phyloP scores from a whole-genome alignment of 306 rosid species.

The Quercus aquifolioides region DNA sequence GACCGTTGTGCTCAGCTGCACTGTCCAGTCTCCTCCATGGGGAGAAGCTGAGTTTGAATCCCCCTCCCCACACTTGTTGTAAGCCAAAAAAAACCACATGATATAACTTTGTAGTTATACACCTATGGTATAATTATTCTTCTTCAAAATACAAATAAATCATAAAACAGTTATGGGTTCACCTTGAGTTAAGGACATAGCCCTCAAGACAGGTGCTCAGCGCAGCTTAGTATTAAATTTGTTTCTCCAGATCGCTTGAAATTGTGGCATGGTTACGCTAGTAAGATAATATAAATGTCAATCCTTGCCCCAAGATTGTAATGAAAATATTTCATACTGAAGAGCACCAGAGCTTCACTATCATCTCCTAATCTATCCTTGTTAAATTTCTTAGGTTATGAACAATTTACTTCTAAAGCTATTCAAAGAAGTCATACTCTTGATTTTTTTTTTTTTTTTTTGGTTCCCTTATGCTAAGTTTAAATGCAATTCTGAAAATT shows the following conservation, averaged over 20 bases:
- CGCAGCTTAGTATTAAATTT: not conserved
- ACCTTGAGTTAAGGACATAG: not conserved
- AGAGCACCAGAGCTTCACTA: not conserved
- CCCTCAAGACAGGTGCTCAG: not conserved
- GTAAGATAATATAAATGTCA: not conserved
- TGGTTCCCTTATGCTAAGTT: not conserved
- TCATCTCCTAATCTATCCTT: not conserved
- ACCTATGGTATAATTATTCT: not conserved
- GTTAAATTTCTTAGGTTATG: not conserved
- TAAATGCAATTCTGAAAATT: not conserved
- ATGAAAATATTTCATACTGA: not conserved
- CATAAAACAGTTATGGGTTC: not conserved
- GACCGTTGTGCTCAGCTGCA: too few species aligned
- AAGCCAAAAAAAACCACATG: not conserved
- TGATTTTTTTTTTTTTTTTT: not conserved
- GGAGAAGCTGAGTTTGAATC: too few species aligned
- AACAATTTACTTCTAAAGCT: not conserved
- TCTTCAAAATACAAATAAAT: not conserved
- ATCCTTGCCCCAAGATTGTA: too few species aligned
- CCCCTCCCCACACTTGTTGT: too few species aligned
- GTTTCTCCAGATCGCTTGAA: slow-evolving; percentile 1
- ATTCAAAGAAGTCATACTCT: not conserved
- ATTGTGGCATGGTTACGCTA: not conserved
- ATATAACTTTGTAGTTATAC: not conserved
- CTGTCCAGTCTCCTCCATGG: too few species aligned